Evolutionary conservation across 2,329 filamentous ascomycete species (phyloP).

Genomic region (Claviceps arundinis): DNA sequence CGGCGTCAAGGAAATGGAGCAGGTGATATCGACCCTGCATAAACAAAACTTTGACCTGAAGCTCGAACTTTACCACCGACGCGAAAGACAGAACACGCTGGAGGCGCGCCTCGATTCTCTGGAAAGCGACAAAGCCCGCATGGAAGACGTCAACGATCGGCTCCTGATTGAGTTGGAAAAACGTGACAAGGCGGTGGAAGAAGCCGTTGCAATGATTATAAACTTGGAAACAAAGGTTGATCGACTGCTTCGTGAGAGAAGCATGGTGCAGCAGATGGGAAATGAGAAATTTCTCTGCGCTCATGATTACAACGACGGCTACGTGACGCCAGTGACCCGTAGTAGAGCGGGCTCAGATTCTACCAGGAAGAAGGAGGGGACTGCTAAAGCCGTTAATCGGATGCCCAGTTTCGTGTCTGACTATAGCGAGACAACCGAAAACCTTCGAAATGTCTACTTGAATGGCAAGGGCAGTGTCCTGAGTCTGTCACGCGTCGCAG

Average conservation of each 20-base stretch:
- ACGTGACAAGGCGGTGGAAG: slow-evolving; percentile 56
- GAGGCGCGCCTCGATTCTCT: slow-evolving; percentile 45
- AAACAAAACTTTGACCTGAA: slow-evolving; percentile 72
- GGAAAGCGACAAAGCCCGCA: slow-evolving; percentile 38
- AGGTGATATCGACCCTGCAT: slow-evolving; percentile 53
- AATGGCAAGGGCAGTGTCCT: slow-evolving; percentile 33
- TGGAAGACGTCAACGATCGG: slow-evolving; percentile 44
- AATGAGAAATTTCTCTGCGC: slow-evolving; percentile 22
- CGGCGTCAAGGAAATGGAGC: slow-evolving; percentile 55
- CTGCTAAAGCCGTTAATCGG: slow-evolving; percentile 30
- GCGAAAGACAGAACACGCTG: slow-evolving; percentile 47
- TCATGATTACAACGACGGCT: slow-evolving; percentile 17
- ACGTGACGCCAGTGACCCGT: slow-evolving; percentile 11
- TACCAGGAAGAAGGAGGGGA: slow-evolving; percentile 13
- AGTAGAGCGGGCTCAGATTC: slow-evolving; percentile 9
- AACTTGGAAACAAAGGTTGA: slow-evolving; percentile 47
- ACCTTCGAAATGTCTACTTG: slow-evolving; percentile 46
- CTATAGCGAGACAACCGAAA: slow-evolving; percentile 43
- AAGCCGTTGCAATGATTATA: slow-evolving; percentile 58
- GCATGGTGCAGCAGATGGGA: slow-evolving; percentile 39
- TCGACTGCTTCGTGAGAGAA: slow-evolving; percentile 37
- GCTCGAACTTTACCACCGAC: slow-evolving; percentile 55
- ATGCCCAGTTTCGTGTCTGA: slow-evolving; percentile 56
- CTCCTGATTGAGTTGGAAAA: slow-evolving; percentile 49
- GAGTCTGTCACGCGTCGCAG: slow-evolving; percentile 35